phyloP scores from a whole-genome alignment of 2,329 filamentous ascomycete genomes.

The Colletotrichum higginsianum region DNA sequence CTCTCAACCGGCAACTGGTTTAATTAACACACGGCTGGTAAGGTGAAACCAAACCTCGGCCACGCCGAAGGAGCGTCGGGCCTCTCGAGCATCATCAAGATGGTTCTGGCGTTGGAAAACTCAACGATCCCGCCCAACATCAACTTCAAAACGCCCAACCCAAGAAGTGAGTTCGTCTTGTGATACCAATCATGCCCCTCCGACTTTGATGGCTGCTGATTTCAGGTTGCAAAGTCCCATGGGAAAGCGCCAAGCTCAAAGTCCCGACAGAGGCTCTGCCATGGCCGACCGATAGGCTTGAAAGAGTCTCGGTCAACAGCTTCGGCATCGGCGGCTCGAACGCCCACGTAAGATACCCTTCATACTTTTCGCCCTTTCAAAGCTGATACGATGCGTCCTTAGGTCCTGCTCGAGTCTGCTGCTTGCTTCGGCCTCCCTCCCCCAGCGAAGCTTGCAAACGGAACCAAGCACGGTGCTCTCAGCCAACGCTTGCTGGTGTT shows the following conservation, averaged over 20 bases:
- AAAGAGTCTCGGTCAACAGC: constrained; percentile 49
- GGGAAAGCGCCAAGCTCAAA: constrained; percentile 46
- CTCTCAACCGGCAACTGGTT: too few relatives aligned
- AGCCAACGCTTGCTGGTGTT: constrained; percentile 9
- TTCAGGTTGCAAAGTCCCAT: constrained; percentile 29
- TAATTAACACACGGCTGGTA: too few relatives aligned
- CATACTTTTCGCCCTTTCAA: neutral
- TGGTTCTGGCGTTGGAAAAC: constrained; percentile 57
- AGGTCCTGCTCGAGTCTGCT: constrained; percentile 37
- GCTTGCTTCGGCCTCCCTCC: constrained; percentile 14
- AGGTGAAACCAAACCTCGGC: constrained; percentile 58
- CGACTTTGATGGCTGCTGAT: constrained; percentile 7
- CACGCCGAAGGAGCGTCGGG: constrained; percentile 62
- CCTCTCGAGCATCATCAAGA: constrained; percentile 60
- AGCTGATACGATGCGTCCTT: neutral
- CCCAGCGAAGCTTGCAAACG: neutral
- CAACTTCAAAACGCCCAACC: constrained; percentile 52
- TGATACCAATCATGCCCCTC: neutral
- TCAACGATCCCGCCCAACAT: constrained; percentile 57
- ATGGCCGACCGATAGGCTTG: constrained; percentile 49
- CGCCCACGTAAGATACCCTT: constrained; percentile 46
- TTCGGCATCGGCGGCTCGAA: constrained; percentile 57
- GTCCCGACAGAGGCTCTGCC: constrained; percentile 50
- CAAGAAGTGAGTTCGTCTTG: constrained; percentile 33
- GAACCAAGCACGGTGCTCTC: neutral